A percentile compares a stretch with the other conserved stretches of the same genome.
These are phyloP conservation scores for Discostella stelligeroides DNA, from an alignment of 108 stramenopile genomes.

Conservation along the genomic window DNA sequence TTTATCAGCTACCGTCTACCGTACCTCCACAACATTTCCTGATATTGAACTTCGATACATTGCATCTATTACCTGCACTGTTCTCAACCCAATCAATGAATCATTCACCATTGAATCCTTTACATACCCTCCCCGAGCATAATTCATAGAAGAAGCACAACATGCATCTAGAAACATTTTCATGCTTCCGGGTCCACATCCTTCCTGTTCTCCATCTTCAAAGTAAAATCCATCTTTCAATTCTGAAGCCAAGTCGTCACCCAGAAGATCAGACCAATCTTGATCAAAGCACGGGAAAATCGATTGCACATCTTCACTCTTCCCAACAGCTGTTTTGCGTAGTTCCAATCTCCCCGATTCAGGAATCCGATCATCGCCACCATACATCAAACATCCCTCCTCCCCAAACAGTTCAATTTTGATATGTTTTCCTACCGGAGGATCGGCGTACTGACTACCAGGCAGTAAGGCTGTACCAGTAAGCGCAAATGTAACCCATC, in stretches of 20 bases:
- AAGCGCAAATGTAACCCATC: conserved; percentile 55
- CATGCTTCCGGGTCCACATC: conserved; percentile 39
- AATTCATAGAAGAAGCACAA: conserved; percentile 10
- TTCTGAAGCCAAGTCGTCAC: not conserved
- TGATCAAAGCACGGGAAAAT: conserved; percentile 32
- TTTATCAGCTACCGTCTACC: too few species aligned
- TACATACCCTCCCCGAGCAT: not conserved
- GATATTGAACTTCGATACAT: conserved; percentile 41
- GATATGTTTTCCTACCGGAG: conserved; percentile 65
- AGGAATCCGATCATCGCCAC: conserved; percentile 55
- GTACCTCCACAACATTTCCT: conserved; percentile 19
- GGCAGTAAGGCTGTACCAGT: conserved; percentile 68
- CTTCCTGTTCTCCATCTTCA: conserved; percentile 55
- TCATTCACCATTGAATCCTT: conserved; percentile 23
- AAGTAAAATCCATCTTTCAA: conserved; percentile 77
- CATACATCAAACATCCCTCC: conserved; percentile 39
- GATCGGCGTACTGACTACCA: conserved; percentile 66
- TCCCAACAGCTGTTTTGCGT: conserved; percentile 28
- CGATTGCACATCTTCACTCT: conserved; percentile 24
- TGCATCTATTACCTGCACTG: conserved; percentile 41
- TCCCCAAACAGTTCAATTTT: conserved; percentile 69
- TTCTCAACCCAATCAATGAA: conserved; percentile 41
- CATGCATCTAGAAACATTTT: conserved; percentile 37
- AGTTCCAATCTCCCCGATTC: conserved; percentile 58
- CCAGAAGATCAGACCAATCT: conserved; percentile 5